Conservation (phyloP, 2,329 filamentous ascomycete genomes). For the Trichoderma endophyticum region DNA sequence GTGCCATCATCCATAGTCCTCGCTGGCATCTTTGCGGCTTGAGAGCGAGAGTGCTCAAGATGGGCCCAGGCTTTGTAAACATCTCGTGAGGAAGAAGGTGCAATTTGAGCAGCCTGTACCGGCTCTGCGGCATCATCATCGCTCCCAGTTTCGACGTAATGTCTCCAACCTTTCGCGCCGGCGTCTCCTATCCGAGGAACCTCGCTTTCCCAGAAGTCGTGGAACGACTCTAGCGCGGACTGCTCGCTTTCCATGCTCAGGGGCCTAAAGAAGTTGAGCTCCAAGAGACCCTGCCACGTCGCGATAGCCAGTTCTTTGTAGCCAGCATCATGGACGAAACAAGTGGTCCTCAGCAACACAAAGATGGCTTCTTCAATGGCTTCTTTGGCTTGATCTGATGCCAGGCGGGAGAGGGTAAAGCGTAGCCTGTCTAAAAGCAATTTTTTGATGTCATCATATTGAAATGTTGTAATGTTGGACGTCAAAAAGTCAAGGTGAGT, state of each 20-base stretch:
- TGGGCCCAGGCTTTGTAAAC: slow-evolving; percentile 50
- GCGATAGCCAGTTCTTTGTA: slow-evolving; percentile 74
- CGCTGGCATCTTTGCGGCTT: slow-evolving; percentile 59
- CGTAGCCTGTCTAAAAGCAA: slow-evolving; percentile 55
- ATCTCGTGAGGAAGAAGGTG: slow-evolving; percentile 36
- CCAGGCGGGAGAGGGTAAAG: slow-evolving; percentile 18
- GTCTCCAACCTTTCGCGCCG: slow-evolving; percentile 66
- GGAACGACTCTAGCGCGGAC: slow-evolving; percentile 47
- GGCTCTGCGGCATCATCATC: slow-evolving; percentile 42
- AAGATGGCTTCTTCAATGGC: slow-evolving; percentile 50
- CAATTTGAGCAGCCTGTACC: slow-evolving; percentile 15
- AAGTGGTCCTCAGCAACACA: slow-evolving; percentile 69
- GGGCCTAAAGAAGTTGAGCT: slow-evolving; percentile 65
- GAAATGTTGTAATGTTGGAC: slow-evolving; percentile 63
- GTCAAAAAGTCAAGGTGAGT: slow-evolving; percentile 71
- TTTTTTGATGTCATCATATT: slow-evolving; percentile 61
- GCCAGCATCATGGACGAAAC: slow-evolving; percentile 72
- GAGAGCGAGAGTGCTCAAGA: slow-evolving; percentile 51
- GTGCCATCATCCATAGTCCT: slow-evolving; percentile 70
- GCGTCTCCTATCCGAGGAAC: slow-evolving; percentile 72
- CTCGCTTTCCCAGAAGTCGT: slow-evolving; percentile 86
- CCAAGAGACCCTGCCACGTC: slow-evolving; percentile 79
- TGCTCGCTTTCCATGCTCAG: slow-evolving; percentile 26
- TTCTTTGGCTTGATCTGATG: neutral
- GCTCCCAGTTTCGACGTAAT: slow-evolving; percentile 41